phyloP scores from a whole-genome alignment of 2,329 filamentous ascomycete genomes.

The Pseudocercospora fuligena region DNA sequence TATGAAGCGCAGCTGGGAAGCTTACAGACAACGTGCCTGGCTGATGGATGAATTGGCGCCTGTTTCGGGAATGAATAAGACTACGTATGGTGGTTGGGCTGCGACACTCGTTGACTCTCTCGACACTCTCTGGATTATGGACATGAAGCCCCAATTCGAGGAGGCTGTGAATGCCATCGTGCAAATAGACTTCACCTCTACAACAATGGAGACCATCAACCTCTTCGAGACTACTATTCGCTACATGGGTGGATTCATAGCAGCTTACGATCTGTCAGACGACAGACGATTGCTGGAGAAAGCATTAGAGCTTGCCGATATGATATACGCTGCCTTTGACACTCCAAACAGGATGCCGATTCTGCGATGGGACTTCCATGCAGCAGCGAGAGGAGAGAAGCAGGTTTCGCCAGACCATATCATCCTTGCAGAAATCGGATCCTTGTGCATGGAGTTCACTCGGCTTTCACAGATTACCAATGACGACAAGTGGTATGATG shows the following conservation, averaged over 20 bases:
- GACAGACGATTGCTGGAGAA: constrained; percentile 62
- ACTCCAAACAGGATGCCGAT: constrained; percentile 71
- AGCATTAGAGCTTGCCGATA: constrained; percentile 65
- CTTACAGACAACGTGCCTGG: constrained; percentile 80
- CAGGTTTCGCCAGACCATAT: constrained; percentile 42
- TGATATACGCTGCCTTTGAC: constrained; percentile 70
- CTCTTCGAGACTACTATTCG: constrained; percentile 74
- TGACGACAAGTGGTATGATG: constrained; percentile 66
- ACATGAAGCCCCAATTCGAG: constrained; percentile 67
- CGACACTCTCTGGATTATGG: constrained; percentile 75
- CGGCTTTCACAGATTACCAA: constrained; percentile 67
- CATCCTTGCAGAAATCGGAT: constrained; percentile 60
- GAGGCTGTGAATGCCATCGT: constrained; percentile 64
- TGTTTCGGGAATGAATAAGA: constrained; percentile 63
- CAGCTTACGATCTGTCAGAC: constrained; percentile 71
- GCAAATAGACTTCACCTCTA: constrained; percentile 65
- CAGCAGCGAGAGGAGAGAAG: constrained; percentile 32
- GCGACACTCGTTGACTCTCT: constrained; percentile 83
- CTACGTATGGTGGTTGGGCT: constrained; percentile 89
- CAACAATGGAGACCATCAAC: constrained; percentile 59
- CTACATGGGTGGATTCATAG: constrained; percentile 70
- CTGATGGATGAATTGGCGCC: constrained; percentile 84
- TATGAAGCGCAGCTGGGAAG: constrained; percentile 77
- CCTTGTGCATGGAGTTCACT: constrained; percentile 66
- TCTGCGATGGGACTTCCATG: constrained; percentile 61